Evolutionary conservation across 129 eudicot genomes (phyloP).

Genomic region (sunflower (Helianthus annuus)): HanXRQr2.0-SUNRISE NC_035448.2:154180669-154181168

Average conservation of each 20-base stretch:
- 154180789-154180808: not conserved
- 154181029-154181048: constrained; percentile 67
- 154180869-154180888: constrained; percentile 48
- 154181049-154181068: constrained; percentile 31
- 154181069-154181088: constrained; percentile 2
- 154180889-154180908: constrained; percentile 29
- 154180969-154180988: constrained; percentile 42
- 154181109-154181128: too few species aligned
- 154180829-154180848: constrained; percentile 43
- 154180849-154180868: constrained; percentile 63
- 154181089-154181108: too few species aligned
- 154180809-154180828: constrained; percentile 42
- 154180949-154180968: not conserved
- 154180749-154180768: not conserved
- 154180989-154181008: constrained; percentile 45
- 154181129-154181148: constrained; percentile 19
- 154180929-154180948: too few species aligned
- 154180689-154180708: constrained; percentile 77
- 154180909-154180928: not conserved
- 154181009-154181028: constrained; percentile 52
- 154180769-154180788: too few species aligned
- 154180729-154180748: constrained; percentile 24
- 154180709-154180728: constrained; percentile 49
- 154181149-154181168: constrained; percentile 59
- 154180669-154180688: constrained; percentile 39